Conservation (phyloP, 1,139 yeast genomes). For the Debaryomyces udenii region DNA sequence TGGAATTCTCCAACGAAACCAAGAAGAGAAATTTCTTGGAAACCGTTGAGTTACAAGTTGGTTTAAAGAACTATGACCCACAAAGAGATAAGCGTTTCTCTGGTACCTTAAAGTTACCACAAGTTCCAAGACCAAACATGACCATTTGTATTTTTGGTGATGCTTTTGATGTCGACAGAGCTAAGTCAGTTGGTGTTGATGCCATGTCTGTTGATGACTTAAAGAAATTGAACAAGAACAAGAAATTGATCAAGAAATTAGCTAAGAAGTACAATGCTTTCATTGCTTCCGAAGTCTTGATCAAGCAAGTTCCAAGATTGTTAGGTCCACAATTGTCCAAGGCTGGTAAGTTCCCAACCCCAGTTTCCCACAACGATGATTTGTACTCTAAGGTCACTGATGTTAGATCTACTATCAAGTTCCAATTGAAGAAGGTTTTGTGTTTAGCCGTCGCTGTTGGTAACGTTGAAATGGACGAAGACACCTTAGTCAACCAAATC, state of each 20-base stretch:
- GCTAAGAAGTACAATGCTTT: conserved; percentile 99
- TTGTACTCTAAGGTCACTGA: conserved; percentile 94
- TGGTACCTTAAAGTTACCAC: conserved; percentile 98
- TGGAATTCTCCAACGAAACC: conserved; percentile 89
- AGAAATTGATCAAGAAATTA: conserved; percentile 98
- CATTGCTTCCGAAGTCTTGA: conserved; percentile 98
- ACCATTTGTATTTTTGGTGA: conserved; percentile 99
- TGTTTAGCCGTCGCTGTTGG: conserved; percentile 96
- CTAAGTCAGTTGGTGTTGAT: conserved; percentile 98
- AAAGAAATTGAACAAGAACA: conserved; percentile 99
- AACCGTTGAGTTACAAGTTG: conserved; percentile 99
- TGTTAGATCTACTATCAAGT: conserved; percentile 99
- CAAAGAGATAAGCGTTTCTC: conserved; percentile 99
- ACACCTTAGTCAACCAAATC: conserved; percentile 94
- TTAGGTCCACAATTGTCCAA: conserved; percentile 99
- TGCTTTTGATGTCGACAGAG: conserved; percentile 99
- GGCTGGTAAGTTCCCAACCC: conserved; percentile 99
- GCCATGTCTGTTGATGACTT: conserved; percentile 99
- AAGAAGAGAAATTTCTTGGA: conserved; percentile 99
- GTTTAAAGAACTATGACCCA: conserved; percentile 99
- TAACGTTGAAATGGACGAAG: conserved; percentile 98
- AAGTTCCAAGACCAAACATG: conserved; percentile 99
- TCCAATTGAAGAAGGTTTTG: conserved; percentile 98
- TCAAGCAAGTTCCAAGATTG: conserved; percentile 99
- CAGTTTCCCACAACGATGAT: conserved; percentile 99